phyloP scores from a whole-genome alignment of 148 eudicot genomes.

The Gaultheria prostrata region DNA sequence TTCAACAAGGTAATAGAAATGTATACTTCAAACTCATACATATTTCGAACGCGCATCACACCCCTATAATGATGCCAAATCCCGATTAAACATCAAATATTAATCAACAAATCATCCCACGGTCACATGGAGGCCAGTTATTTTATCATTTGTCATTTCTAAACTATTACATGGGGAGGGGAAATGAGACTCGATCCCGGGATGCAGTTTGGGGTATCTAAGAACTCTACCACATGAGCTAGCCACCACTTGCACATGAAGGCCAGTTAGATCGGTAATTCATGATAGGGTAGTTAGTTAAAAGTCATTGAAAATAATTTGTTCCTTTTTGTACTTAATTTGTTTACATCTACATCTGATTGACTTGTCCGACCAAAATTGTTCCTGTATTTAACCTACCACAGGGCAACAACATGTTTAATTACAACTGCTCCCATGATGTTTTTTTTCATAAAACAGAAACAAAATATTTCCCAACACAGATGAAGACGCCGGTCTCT shows the following conservation, averaged over 20 bases:
- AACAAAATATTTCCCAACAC: not conserved
- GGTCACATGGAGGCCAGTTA: not conserved
- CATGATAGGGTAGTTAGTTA: not conserved
- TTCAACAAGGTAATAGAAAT: too few relatives aligned
- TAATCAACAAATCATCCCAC: not conserved
- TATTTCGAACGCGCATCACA: too few relatives aligned
- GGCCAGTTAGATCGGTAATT: too few relatives aligned
- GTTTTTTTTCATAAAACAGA: not conserved
- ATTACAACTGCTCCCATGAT: not conserved
- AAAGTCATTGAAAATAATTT: not conserved
- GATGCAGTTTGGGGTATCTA: too few relatives aligned
- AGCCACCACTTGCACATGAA: too few relatives aligned
- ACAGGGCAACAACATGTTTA: constrained; percentile 1
- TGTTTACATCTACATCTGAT: not conserved
- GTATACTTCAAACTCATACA: too few relatives aligned
- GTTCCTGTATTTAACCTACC: constrained; percentile 23
- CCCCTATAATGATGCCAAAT: too few relatives aligned
- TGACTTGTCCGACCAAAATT: constrained; percentile 11
- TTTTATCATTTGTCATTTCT: too few relatives aligned
- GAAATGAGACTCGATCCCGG: too few relatives aligned
- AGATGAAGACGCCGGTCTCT: constrained; percentile 49
- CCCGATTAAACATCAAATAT: not conserved
- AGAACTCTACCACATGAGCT: too few relatives aligned
- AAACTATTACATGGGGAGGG: too few relatives aligned
- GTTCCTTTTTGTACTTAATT: not conserved